A percentile compares a stretch with the other conserved stretches of the same genome.
Evolutionary conservation across 192 early-diverging fungal species (phyloP).

Genomic region (Gryganskiella cystojenkinii): DNA sequence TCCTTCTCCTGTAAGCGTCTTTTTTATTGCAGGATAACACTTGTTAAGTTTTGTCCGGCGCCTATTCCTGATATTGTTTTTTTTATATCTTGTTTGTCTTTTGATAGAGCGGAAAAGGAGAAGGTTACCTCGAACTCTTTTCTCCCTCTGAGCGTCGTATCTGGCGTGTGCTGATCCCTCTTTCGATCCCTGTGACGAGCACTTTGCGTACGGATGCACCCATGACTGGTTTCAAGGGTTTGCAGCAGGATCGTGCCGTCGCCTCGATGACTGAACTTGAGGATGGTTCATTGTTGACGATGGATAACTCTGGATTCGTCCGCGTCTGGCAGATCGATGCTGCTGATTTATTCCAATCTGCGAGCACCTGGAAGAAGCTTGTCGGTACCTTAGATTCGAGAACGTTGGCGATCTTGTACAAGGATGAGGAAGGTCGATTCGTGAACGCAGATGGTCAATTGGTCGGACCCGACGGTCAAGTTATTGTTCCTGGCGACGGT

Average conservation of each 20-base stretch:
- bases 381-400: slow-evolving; percentile 67
- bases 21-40: too few relatives aligned
- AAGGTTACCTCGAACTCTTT: slow-evolving; percentile 64
- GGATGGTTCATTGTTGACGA: slow-evolving; percentile 63
- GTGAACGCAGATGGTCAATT: slow-evolving; percentile 32
- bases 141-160: slow-evolving; percentile 58
- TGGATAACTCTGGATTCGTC: slow-evolving; percentile 67
- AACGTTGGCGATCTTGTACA: slow-evolving; percentile 64
- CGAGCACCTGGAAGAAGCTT: slow-evolving; percentile 69
- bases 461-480: slow-evolving; percentile 19
- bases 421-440: slow-evolving; percentile 55
- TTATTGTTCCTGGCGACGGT: slow-evolving; percentile 3
- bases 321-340: slow-evolving; percentile 70
- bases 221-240: slow-evolving; percentile 52
- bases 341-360: slow-evolving; percentile 60
- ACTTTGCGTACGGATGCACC: slow-evolving; percentile 48
- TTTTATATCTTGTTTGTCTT: too few relatives aligned
- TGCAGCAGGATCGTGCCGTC: slow-evolving; percentile 55
- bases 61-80: not conserved
- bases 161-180: slow-evolving; percentile 64
- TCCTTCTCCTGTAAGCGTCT: slow-evolving; percentile 55
- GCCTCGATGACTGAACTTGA: slow-evolving; percentile 65
- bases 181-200: slow-evolving; percentile 56
- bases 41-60: too few relatives aligned
- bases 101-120: slow-evolving; percentile 67